phyloP scores from a whole-genome alignment of 2,329 filamentous ascomycete species.

The Cryphonectria parasitica region DNA sequence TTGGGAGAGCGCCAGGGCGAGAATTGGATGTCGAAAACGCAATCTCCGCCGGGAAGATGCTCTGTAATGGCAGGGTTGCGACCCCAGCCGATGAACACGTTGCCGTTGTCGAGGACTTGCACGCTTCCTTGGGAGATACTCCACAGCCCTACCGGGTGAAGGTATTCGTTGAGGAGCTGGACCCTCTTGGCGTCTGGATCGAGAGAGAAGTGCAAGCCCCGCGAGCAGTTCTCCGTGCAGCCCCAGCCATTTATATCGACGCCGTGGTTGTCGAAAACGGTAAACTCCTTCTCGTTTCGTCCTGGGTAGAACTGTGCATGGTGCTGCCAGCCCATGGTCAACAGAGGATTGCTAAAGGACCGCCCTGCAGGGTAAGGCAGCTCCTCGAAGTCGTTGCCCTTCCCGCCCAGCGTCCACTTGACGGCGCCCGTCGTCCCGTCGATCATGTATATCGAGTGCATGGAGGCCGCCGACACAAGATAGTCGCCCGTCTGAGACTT shows the following conservation, averaged over 20 bases:
- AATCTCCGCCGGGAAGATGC: constrained; percentile 42
- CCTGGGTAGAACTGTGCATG: constrained; percentile 47
- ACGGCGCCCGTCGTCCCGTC: constrained; percentile 49
- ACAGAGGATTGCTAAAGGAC: constrained; percentile 36
- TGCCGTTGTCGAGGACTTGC: constrained; percentile 15
- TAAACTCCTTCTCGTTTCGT: constrained; percentile 43
- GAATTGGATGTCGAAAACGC: constrained; percentile 48
- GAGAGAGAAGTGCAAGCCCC: constrained; percentile 44
- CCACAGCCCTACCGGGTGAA: constrained; percentile 41
- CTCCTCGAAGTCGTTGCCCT: constrained; percentile 47
- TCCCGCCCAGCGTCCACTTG: constrained; percentile 58
- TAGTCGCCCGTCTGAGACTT: constrained; percentile 55
- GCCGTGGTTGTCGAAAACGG: constrained; percentile 52
- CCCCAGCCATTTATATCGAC: constrained; percentile 14
- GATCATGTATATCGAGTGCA: constrained; percentile 51
- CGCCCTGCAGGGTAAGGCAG: constrained; percentile 37
- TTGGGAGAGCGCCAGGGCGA: constrained; percentile 34
- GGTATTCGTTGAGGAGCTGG: constrained; percentile 43
- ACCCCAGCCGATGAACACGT: constrained; percentile 35
- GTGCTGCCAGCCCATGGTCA: constrained; percentile 49
- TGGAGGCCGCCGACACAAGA: constrained; percentile 55
- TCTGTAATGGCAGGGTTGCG: constrained; percentile 51
- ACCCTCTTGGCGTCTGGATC: constrained; percentile 47
- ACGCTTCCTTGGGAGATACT: constrained; percentile 36
- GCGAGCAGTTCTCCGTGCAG: constrained; percentile 27